Evolutionary conservation across 2,329 filamentous ascomycete species (phyloP), one percentile per base, ranked within the genome.

Genomic region (Monosporascus sp.): DNA sequence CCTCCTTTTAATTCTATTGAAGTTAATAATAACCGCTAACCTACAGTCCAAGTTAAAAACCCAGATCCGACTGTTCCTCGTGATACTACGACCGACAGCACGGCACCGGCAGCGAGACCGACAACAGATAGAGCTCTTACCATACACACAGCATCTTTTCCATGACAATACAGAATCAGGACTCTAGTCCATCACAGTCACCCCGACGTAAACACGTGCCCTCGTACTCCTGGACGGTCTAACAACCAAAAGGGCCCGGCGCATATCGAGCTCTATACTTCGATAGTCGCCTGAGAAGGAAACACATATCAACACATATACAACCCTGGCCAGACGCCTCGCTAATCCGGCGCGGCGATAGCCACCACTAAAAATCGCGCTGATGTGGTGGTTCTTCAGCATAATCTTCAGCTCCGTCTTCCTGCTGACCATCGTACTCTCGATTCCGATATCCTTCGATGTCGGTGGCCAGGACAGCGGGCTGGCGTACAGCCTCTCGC

Each of bases 361-460:
- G 66, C 66, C 66, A 66, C 64, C 61, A 64, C 70, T 65, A 66
- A 46, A 46, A 18, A 25, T 71, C 72, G 74, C 72, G 70, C 75
- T 76, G 73, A 96, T 96, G 89, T 91, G 87, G 79, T 82, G 79
- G 87, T 79, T 93, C 72, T 84, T 92, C 72, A 86, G 87, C 69
- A 81, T 87, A 70, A 69, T 92, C 63, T 90, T 90, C 67, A 90
- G 90, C 74, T 79, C 86, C 68, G 74, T 90, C 73, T 97, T 97
- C 75, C 85, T 97, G 64, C 81, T 92, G 73, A 89, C 89, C 74
- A 91, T 97, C 71, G 85, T 97, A 68, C 88, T 97, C 68, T 96
- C 91, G 57, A 94, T 99, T 69, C 94, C 94, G 57, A 86, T 99
- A 68, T 90, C 93, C 65, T 97, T 97, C 76, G 94, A 99, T 82